These are phyloP conservation scores for Sophora flavescens DNA, from an alignment of 306 rosid species.

Conservation along the genomic window DNA sequence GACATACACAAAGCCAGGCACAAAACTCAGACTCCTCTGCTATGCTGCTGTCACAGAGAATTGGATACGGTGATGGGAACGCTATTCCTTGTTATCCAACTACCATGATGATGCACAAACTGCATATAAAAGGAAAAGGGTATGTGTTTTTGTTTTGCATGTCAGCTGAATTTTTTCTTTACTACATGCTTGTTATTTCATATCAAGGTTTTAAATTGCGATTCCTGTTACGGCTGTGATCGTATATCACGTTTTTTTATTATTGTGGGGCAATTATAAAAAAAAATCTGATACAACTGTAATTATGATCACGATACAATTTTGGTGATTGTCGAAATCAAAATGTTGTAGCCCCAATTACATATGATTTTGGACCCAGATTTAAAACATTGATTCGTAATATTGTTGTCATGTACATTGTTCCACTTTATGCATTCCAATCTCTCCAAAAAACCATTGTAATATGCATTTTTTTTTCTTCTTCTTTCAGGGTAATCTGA, in stretches of 20 bases:
- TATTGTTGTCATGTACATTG: background rate
- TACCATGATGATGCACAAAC: conserved; percentile 32
- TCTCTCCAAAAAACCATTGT: background rate
- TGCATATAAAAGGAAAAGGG: background rate
- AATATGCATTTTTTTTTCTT: background rate
- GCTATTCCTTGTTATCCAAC: background rate
- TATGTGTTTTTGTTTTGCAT: background rate
- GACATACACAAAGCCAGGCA: background rate
- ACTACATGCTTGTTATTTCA: no score
- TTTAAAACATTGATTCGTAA: no score
- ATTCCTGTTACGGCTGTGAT: no score
- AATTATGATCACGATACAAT: no score
- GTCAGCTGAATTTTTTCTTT: background rate
- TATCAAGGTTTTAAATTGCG: no score
- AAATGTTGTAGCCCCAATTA: no score
- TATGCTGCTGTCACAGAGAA: background rate
- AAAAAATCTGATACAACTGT: no score
- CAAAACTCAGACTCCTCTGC: conserved; percentile 7
- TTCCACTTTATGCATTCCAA: background rate
- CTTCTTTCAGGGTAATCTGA: conserved; percentile 4
- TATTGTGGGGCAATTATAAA: no score
- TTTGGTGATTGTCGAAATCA: no score
- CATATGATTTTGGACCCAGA: no score
- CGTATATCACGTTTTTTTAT: no score
- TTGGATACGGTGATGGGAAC: background rate